A percentile compares a stretch with the other conserved stretches of the same genome.
Evolutionary conservation across 1,284 basidiomycete species (phyloP).

Genomic region (Apiotrichum laibachii): DNA sequence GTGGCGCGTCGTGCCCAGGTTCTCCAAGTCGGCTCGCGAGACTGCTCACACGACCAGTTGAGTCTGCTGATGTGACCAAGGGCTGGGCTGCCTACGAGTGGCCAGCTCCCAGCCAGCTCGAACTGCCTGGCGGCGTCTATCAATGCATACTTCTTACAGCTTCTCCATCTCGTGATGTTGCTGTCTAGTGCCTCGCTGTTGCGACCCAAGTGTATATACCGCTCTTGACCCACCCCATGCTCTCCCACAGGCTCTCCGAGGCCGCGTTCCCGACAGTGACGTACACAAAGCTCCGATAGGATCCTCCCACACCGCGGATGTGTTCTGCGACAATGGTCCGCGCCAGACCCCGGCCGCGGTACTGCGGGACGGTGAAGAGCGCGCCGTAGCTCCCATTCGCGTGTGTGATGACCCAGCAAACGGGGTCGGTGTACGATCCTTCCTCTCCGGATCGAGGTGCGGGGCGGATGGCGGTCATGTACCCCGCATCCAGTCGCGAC

Average conservation of each 20-base stretch:
- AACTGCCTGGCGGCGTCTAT: no score
- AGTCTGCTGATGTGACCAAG: no score
- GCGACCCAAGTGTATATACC: conserved; percentile 21
- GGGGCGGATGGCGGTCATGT: conserved; percentile 6
- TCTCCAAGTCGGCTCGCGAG: no score
- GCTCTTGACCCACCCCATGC: conserved; percentile 25
- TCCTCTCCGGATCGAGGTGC: not conserved
- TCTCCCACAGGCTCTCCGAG: conserved; percentile 24
- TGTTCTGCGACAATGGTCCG: conserved; percentile 18
- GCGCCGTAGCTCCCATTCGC: conserved; percentile 27
- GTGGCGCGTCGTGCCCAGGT: no score
- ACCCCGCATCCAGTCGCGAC: not conserved
- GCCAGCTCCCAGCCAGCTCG: no score
- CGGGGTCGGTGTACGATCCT: conserved; percentile 17
- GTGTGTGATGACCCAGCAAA: conserved; percentile 28
- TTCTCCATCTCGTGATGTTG: no score
- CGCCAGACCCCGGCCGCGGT: conserved; percentile 28
- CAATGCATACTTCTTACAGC: no score
- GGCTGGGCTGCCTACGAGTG: no score
- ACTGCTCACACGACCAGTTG: no score
- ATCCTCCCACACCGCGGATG: not conserved
- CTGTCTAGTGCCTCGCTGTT: not conserved
- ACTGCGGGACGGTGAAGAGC: conserved; percentile 23
- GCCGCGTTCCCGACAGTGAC: conserved; percentile 24
- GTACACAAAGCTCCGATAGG: conserved; percentile 12